These are phyloP conservation scores for Skeletonema menzelii DNA, from an alignment of 108 stramenopile species.

Conservation along the genomic window DNA sequence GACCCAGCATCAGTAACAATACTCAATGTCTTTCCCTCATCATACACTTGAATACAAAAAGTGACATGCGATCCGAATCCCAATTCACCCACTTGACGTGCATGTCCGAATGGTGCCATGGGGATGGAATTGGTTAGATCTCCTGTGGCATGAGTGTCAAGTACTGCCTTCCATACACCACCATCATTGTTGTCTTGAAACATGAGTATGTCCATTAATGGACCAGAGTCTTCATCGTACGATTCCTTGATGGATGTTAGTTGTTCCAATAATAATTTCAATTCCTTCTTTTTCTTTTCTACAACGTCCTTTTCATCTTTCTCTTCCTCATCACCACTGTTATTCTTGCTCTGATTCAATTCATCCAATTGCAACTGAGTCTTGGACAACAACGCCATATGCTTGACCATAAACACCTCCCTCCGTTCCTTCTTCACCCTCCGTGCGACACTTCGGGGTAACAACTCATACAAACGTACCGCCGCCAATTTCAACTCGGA, in stretches of 20 bases:
- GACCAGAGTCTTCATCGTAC: constrained; percentile 68
- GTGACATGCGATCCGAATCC: constrained; percentile 56
- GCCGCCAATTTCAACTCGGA: constrained; percentile 31
- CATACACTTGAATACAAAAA: constrained; percentile 77
- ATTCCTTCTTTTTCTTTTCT: constrained; percentile 11
- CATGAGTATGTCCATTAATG: constrained; percentile 74
- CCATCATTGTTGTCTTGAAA: constrained; percentile 50
- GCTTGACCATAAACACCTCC: constrained; percentile 20
- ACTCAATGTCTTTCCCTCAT: constrained; percentile 67
- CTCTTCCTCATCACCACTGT: neutral
- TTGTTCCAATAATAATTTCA: constrained; percentile 18
- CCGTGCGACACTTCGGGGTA: neutral
- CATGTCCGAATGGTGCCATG: constrained; percentile 64
- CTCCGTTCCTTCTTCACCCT: constrained; percentile 13
- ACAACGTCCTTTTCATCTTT: neutral
- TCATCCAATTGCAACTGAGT: constrained; percentile 36
- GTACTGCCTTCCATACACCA: constrained; percentile 55
- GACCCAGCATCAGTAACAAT: constrained; percentile 85
- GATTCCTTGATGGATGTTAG: constrained; percentile 15
- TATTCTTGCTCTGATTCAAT: constrained; percentile 6
- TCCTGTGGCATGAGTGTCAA: constrained; percentile 62
- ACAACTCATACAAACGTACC: constrained; percentile 18
- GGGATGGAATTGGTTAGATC: constrained; percentile 54
- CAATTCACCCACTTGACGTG: constrained; percentile 54
- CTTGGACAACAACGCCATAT: constrained; percentile 24